Conservation (phyloP, 495 filamentous ascomycete species). For the Aspergillus wentii region DNA sequence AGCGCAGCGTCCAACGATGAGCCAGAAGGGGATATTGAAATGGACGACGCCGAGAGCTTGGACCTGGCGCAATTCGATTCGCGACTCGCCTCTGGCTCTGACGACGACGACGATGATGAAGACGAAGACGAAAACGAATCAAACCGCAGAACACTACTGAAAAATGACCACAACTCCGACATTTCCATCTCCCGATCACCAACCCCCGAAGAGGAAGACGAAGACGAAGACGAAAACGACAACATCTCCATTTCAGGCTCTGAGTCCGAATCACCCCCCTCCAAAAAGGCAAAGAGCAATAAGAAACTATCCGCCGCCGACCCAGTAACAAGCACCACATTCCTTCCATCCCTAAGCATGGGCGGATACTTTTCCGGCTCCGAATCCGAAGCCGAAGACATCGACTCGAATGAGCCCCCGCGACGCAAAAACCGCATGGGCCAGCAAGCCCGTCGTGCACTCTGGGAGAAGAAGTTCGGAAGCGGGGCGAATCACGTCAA, state of each 20-base stretch:
- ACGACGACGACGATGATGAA: slow-evolving; percentile 40
- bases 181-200: slow-evolving; percentile 35
- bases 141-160: slow-evolving; percentile 6
- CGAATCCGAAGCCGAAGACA: slow-evolving; percentile 54
- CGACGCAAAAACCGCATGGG: slow-evolving; percentile 79
- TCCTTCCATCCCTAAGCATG: slow-evolving; percentile 81
- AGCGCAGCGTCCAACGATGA: background rate
- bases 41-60: slow-evolving; percentile 36
- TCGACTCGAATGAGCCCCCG: slow-evolving; percentile 30
- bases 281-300: slow-evolving; percentile 38
- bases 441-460: slow-evolving; percentile 75
- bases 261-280: slow-evolving; percentile 25
- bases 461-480: slow-evolving; percentile 93
- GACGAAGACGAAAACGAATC: slow-evolving; percentile 27
- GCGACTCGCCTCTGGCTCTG: slow-evolving; percentile 51
- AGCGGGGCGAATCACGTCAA: slow-evolving; percentile 68
- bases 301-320: slow-evolving; percentile 24
- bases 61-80: slow-evolving; percentile 46
- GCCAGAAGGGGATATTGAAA: slow-evolving; percentile 12
- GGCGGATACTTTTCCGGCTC: slow-evolving; percentile 91
- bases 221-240: no score
- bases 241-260: no score
- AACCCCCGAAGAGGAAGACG: slow-evolving; percentile 10
- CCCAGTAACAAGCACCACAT: slow-evolving; percentile 60
- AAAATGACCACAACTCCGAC: slow-evolving; percentile 16